Conservation (phyloP, 2,329 filamentous ascomycete genomes). For the Microdochium bolleyi region DNA sequence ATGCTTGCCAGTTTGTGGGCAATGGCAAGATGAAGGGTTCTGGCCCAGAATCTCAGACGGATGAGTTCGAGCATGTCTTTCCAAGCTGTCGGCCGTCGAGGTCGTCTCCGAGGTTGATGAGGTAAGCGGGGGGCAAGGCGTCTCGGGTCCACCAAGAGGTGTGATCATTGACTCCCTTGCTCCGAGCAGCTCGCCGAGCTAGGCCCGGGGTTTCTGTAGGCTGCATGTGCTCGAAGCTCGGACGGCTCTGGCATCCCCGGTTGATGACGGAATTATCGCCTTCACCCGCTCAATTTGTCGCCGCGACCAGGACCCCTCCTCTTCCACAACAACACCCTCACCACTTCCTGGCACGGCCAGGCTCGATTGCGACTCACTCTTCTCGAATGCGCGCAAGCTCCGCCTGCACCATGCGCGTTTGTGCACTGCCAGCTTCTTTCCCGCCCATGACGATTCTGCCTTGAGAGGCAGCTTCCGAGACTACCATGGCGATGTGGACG, state of each 20-base stretch:
- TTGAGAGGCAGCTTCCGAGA: not conserved
- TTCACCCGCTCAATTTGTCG: constrained; percentile 1
- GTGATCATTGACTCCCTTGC: not conserved
- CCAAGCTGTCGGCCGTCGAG: no score
- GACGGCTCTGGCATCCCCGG: constrained; percentile 1
- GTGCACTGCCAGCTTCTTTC: not conserved
- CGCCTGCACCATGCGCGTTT: not conserved
- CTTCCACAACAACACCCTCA: constrained; percentile 1
- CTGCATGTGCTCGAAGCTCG: not conserved
- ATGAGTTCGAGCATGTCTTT: no score
- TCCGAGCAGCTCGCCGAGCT: not conserved
- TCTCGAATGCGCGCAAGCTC: not conserved
- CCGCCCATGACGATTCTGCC: not conserved
- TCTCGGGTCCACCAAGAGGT: not conserved
- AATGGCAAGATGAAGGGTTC: no score
- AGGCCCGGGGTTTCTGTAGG: not conserved
- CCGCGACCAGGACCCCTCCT: constrained; percentile 3
- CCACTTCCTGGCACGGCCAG: not conserved
- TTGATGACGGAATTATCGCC: constrained; percentile 11
- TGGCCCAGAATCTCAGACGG: no score
- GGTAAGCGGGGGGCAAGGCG: not conserved
- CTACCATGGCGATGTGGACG: not conserved
- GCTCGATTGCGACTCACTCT: not conserved
- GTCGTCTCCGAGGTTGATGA: not conserved
- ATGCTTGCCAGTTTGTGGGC: no score